Evolutionary conservation across 805 yeast species (phyloP).

Genomic region (Candida ipomoeae): DNA sequence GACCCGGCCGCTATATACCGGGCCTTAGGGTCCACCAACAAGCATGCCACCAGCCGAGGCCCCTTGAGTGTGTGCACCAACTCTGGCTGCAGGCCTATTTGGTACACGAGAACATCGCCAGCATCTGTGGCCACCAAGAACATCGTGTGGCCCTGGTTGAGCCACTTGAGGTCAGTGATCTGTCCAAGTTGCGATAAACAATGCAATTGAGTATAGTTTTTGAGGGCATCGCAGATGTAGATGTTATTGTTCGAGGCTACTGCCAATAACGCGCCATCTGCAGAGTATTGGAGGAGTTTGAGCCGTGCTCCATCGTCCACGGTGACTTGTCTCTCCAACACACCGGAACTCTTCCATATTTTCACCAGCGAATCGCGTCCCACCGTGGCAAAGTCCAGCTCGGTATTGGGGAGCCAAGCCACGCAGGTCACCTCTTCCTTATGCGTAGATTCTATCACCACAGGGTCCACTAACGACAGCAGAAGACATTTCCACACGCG

Average conservation of each 20-base stretch:
- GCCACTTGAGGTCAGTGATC: conserved; percentile 44
- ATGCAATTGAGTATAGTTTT: conserved; percentile 25
- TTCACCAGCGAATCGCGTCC: conserved; percentile 45
- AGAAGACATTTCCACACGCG: conserved; percentile 35
- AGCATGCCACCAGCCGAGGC: conserved; percentile 48
- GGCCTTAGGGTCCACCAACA: conserved; percentile 52
- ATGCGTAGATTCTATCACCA: conserved; percentile 40
- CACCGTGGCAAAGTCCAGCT: conserved; percentile 45
- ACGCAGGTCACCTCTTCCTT: conserved; percentile 35
- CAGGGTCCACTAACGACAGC: conserved; percentile 32
- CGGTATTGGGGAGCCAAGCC: conserved; percentile 47
- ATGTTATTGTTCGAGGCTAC: conserved; percentile 42
- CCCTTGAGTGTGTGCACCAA: conserved; percentile 23
- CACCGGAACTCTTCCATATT: conserved; percentile 20
- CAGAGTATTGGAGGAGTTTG: conserved; percentile 33
- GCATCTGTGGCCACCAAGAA: conserved; percentile 41
- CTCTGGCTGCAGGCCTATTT: conserved; percentile 4
- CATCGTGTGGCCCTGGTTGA: conserved; percentile 34
- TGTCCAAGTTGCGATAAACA: conserved; percentile 4
- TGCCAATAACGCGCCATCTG: conserved; percentile 44
- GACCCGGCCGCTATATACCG: conserved; percentile 49
- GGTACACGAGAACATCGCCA: conserved; percentile 39
- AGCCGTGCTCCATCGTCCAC: conserved; percentile 18
- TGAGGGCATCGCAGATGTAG: conserved; percentile 28
- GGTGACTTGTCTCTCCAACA: conserved; percentile 13